phyloP scores from a whole-genome alignment of 139 green algal genomes.

The Closterium sp. region DNA sequence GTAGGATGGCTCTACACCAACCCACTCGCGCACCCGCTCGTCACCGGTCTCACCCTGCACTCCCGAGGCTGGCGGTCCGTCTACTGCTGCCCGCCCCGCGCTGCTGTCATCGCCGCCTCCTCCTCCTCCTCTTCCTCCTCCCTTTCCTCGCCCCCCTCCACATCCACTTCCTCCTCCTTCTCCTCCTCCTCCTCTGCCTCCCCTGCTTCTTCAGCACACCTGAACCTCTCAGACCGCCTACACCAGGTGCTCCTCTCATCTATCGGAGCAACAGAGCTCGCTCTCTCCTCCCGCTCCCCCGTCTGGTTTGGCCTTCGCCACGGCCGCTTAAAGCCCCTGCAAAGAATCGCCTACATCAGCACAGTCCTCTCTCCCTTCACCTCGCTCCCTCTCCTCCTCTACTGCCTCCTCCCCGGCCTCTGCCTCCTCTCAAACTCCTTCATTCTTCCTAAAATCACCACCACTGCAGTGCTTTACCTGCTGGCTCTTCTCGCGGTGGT shows the following conservation, averaged over 20 bases:
- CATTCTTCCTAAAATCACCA: constrained; percentile 32
- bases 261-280: constrained; percentile 44
- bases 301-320: constrained; percentile 17
- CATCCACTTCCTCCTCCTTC: too few relatives aligned
- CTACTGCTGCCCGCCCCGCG: constrained; percentile 14
- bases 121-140: too few relatives aligned
- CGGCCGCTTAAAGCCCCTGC: constrained; percentile 26
- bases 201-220: background rate
- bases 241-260: constrained; percentile 49
- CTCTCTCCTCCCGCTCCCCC: constrained; percentile 37
- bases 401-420: constrained; percentile 36
- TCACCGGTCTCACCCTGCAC: constrained; percentile 28
- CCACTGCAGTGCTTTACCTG: constrained; percentile 8
- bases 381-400: constrained; percentile 24
- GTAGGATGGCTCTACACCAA: constrained; percentile 35
- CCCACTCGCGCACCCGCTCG: background rate
- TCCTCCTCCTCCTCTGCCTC: too few relatives aligned
- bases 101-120: background rate
- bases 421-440: constrained; percentile 49
- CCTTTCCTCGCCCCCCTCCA: too few relatives aligned
- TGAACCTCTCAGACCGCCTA: constrained; percentile 45
- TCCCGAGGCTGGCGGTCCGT: constrained; percentile 23
- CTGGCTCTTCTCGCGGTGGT: constrained; percentile 34
- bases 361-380: constrained; percentile 48
- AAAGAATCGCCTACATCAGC: constrained; percentile 52